Percentiles rank a stretch among this genome's conserved stretches.
phyloP scores from a whole-genome alignment of 768 basidiomycete species.

The Glaciozyma martinii region DNA sequence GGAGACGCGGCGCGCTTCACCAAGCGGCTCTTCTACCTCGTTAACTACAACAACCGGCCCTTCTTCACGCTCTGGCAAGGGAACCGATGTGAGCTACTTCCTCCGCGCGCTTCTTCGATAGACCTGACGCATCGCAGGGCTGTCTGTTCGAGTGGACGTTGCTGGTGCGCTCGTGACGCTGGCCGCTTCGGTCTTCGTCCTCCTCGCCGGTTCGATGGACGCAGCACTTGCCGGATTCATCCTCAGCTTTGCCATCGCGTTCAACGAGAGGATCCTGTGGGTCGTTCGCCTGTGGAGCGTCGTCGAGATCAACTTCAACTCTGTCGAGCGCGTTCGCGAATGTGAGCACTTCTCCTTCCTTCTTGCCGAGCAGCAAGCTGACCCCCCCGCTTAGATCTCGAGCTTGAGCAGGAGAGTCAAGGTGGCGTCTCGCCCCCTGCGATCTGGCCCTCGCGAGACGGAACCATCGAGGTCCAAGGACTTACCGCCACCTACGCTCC shows the following conservation, averaged over 20 bases:
- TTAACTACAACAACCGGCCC: conserved; percentile 42
- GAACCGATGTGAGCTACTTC: conserved; percentile 25
- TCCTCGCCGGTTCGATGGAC: conserved; percentile 37
- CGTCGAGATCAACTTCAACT: conserved; percentile 38
- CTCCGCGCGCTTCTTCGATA: neutral
- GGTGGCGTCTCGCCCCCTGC: conserved; percentile 42
- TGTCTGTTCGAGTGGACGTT: conserved; percentile 35
- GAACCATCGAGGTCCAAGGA: conserved; percentile 39
- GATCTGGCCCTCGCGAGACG: conserved; percentile 40
- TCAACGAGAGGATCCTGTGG: conserved; percentile 44
- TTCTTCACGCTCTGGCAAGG: conserved; percentile 41
- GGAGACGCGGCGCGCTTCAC: conserved; percentile 43
- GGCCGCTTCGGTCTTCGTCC: conserved; percentile 36
- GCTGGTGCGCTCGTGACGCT: conserved; percentile 40
- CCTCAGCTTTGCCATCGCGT: conserved; percentile 37
- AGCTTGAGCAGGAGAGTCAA: conserved; percentile 24
- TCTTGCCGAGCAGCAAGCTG: conserved; percentile 31
- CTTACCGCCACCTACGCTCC: conserved; percentile 37
- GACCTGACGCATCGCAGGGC: conserved; percentile 21
- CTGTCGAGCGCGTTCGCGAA: conserved; percentile 45
- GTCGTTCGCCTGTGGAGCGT: conserved; percentile 40
- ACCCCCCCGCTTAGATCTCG: conserved; percentile 22
- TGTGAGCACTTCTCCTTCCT: conserved; percentile 8
- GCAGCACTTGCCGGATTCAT: conserved; percentile 40
- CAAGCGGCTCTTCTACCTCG: conserved; percentile 36